Evolutionary conservation across 352 stramenopile species (phyloP).

Genomic region (Phytophthora sansomeana): DNA sequence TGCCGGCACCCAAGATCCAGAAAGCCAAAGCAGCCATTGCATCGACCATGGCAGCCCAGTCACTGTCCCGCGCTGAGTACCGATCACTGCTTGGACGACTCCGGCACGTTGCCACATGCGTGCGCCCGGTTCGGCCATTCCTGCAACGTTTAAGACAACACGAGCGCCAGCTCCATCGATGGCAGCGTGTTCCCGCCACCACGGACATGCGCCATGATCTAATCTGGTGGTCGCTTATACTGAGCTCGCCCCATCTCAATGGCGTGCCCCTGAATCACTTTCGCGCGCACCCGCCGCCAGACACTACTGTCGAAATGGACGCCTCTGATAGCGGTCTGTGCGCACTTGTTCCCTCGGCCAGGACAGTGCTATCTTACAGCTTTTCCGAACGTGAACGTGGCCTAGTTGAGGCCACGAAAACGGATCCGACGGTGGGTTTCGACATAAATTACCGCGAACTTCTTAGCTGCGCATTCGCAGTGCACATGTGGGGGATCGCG

Average conservation of each 20-base stretch:
- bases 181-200: not conserved
- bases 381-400: not conserved
- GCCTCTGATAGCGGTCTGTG: conserved; percentile 21
- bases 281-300: not conserved
- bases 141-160: conserved; percentile 11
- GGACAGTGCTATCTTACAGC: not conserved
- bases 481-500: not conserved
- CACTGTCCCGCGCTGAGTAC: not conserved
- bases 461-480: conserved; percentile 6
- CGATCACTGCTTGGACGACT: not conserved
- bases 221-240: conserved; percentile 21
- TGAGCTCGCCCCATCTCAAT: conserved; percentile 19
- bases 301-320: conserved; percentile 26
- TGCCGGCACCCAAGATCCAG: too few relatives aligned
- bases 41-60: too few relatives aligned
- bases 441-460: conserved; percentile 42
- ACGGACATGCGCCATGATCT: conserved; percentile 20
- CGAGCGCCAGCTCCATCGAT: conserved; percentile 4
- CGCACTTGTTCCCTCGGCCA: not conserved
- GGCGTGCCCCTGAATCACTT: conserved; percentile 23
- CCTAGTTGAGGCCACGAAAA: not conserved
- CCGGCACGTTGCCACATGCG: not conserved
- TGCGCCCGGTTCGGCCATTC: not conserved
- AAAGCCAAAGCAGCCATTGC: too few relatives aligned
- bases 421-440: conserved; percentile 3